Base-by-base conservation (phyloP, 2,329 filamentous ascomycete species). In the Nothophaeocryptopus gaeumannii region DNA sequence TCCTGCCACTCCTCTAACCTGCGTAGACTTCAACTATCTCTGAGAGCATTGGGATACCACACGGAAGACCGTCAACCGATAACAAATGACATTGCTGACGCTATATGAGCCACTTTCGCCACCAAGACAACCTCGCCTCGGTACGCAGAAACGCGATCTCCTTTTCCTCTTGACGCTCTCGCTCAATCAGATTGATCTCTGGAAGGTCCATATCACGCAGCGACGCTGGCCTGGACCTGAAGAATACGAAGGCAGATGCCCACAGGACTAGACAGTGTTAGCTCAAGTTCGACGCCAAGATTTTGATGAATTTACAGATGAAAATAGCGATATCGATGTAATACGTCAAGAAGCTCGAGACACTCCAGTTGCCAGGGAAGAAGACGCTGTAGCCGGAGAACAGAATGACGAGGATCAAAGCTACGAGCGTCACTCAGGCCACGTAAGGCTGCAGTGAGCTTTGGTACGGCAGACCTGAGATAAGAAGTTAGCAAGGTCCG, bases 361-460 rank as follows among this genome's bases (percentile, higher is more conserved):
- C 40, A n/a, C 36, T 55, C 63, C 73, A 78, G 1, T 60, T 68
- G 40, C 55, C 65, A 33, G 59, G 58, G 10, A 68, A 70, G 56
- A 89, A 89, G 0, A 85, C 85, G 51, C 63, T 64, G 54, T 69
- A 72, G 36, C 81, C 79, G 1, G 86, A 89, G 31, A 89, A 72
- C 3, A 90, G 70, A 50, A 89, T 83, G 26, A 85, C 64, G n/a
- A 81, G 68, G 60, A 77, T 81, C 46, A 77, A 67, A 71, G 83
- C 78, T 52, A 74, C 61, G 2, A 50, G 45, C 5, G 89, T 72
- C 0, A 80, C 79, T 59, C 77, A 83, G 0, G 85, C 85, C 9
- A 75, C 78, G 53, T 71, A 76, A 5, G 74, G 74, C 58, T 76
- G 74, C 40, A 67, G 69, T 9, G 66, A 69, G n/a, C 71, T 70